Evolutionary conservation across 345 rosid genomes (phyloP).

Genomic region (Gynandropsis gynandra): DNA sequence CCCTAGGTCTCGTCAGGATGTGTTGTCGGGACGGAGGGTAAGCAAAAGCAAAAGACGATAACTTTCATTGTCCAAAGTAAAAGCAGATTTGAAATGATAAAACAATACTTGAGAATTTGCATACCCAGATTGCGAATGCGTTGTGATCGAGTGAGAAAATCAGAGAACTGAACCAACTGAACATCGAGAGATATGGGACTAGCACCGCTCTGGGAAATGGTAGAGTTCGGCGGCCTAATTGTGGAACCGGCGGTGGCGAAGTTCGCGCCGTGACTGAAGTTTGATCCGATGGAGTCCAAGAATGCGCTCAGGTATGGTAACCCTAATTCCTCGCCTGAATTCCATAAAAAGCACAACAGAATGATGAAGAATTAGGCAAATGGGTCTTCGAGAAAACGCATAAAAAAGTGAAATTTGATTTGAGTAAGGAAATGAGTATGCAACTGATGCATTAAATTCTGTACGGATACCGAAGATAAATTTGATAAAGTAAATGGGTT

Average conservation of each 20-base stretch:
- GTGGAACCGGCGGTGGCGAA: constrained; percentile 82
- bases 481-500: not conserved
- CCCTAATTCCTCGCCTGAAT: constrained; percentile 43
- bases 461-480: too few species aligned
- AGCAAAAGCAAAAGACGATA: constrained; percentile 6
- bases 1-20: too few species aligned
- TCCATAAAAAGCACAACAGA: too few species aligned
- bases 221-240: constrained; percentile 49
- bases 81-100: not conserved
- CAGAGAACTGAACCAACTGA: constrained; percentile 51
- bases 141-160: constrained; percentile 41
- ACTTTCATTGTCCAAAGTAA: not conserved
- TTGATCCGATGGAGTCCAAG: constrained; percentile 57
- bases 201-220: constrained; percentile 47
- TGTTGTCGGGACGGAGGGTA: too few species aligned
- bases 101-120: not conserved
- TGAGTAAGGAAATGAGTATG: not conserved
- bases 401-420: constrained; percentile 1
- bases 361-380: not conserved
- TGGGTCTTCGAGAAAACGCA: not conserved
- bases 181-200: constrained; percentile 69
- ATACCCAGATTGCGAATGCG: constrained; percentile 38
- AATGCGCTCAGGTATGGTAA: constrained; percentile 50
- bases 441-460: too few species aligned
- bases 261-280: constrained; percentile 76